Conservation (phyloP, 306 rosid genomes). For the Macrotyloma uniflorum region DNA sequence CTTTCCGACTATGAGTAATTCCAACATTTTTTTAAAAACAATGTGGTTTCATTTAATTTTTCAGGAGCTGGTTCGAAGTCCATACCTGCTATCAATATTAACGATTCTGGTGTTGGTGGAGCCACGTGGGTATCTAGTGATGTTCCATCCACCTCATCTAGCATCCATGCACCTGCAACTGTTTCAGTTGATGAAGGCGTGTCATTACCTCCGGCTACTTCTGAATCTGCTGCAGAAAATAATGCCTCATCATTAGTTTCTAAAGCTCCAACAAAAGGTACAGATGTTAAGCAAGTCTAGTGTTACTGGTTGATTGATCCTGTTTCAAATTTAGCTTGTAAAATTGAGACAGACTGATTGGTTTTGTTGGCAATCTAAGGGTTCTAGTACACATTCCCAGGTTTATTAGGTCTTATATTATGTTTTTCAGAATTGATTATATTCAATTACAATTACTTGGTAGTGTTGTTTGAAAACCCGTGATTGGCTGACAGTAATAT, state of each 20-base stretch:
- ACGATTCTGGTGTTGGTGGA: conserved; percentile 44
- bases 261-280: conserved; percentile 85
- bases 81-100: conserved; percentile 33
- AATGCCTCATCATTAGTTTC: conserved; percentile 54
- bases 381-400: not conserved
- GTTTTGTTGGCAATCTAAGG: not conserved
- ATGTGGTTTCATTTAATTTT: conserved; percentile 28
- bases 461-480: conserved; percentile 30
- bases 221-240: conserved; percentile 45
- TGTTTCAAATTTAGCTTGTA: conserved; percentile 23
- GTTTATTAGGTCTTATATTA: conserved; percentile 9
- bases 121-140: conserved; percentile 48
- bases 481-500: not conserved
- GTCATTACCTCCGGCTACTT: conserved; percentile 42
- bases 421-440: not conserved
- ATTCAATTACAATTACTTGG: conserved; percentile 23
- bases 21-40: conserved; percentile 17
- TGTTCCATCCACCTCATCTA: conserved; percentile 55
- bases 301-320: conserved; percentile 21
- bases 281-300: conserved; percentile 16
- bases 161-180: conserved; percentile 56
- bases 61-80: conserved; percentile 48
- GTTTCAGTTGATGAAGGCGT: conserved; percentile 49
- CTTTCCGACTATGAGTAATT: conserved; percentile 25
- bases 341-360: not conserved